Base-by-base conservation (phyloP, 2,329 filamentous ascomycete species). In the Fusarium bactridioides region DNA sequence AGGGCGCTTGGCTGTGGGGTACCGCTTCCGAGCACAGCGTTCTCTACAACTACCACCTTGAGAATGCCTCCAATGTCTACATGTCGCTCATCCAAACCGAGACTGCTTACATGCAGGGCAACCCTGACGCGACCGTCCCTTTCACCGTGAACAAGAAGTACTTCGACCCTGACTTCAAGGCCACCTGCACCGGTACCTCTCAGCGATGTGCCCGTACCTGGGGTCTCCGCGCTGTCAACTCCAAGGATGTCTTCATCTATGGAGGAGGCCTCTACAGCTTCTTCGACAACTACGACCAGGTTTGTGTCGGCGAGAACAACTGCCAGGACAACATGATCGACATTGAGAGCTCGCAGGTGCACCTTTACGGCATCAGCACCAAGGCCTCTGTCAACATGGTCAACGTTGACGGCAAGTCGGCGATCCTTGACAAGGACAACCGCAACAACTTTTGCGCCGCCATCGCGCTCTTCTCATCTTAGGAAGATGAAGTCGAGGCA, bases 51-150 rank as follows among this genome's bases (percentile, higher is more conserved):
- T 97, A 97, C 85, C 93, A 97, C 82, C 84, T 98, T 77, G 84
- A 88, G 78, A 91, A 91, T 70, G 93, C 94, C 4, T 86, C 90
- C 78, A 92, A 95, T 78, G 87, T 97, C 70, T 97, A 92, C 84
- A 91, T 97, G 87, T 91, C 89, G 16, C 84, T 93, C 56, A 94
- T 97, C 77, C 95, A 98, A 84, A 93, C 93, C 7, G 95, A 98
- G 84, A 97, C 94, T 10, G 93, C 94, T 37, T 94, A 93, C 85
- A 94, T 92, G 87, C 93, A 97, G 83, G 89, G 92, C 79, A 95
- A 95, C 84, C 94, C 94, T 9, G 88, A 92, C 74, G 89, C 93
- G 5, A 86, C 88, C 15, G 85, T 88, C 15, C 92, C 91, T 43
- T 94, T 92, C 81, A 84, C 84, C 0, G 82, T 85, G 70, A 89